Conservation (phyloP, 129 eudicot species). For the Tagetes patula region DNA sequence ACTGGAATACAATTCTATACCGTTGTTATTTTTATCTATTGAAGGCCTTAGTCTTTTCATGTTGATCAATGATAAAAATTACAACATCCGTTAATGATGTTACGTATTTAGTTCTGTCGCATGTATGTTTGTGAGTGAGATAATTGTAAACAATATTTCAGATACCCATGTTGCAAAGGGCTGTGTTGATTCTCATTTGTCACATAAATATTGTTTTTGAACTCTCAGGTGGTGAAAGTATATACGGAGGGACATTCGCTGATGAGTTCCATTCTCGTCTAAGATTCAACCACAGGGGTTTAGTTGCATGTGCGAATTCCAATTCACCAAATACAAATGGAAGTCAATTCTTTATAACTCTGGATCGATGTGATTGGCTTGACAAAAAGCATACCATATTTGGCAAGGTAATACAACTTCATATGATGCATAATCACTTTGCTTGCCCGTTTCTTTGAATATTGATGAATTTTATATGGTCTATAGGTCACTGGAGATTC, state of each 20-base stretch:
- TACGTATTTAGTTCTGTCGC: not conserved
- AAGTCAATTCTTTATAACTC: slow-evolving; percentile 87
- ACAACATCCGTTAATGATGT: not conserved
- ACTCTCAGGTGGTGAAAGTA: slow-evolving; percentile 87
- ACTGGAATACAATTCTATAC: not conserved
- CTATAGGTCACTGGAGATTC: slow-evolving; percentile 93
- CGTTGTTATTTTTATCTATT: not conserved
- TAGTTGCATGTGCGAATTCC: slow-evolving; percentile 86
- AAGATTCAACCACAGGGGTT: slow-evolving; percentile 88
- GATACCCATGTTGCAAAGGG: not conserved
- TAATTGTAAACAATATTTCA: not conserved
- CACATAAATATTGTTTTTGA: slow-evolving; percentile 5
- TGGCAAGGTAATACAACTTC: slow-evolving; percentile 69
- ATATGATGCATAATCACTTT: slow-evolving; percentile 16
- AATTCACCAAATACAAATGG: slow-evolving; percentile 80
- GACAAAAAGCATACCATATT: slow-evolving; percentile 90
- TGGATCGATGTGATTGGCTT: slow-evolving; percentile 98
- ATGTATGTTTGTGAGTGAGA: not conserved
- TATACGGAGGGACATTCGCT: slow-evolving; percentile 71
- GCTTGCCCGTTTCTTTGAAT: slow-evolving; percentile 4
- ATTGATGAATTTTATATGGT: slow-evolving; percentile 29
- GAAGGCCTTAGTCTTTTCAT: not conserved
- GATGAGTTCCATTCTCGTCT: slow-evolving; percentile 93
- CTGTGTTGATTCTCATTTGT: slow-evolving; percentile 1
- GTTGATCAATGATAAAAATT: slow-evolving; percentile 1